Percentiles rank a stretch among this genome's conserved stretches.
These are phyloP conservation scores for Sclerotinia borealis DNA, from an alignment of 2,329 filamentous ascomycete species.

Conservation along the genomic window DNA sequence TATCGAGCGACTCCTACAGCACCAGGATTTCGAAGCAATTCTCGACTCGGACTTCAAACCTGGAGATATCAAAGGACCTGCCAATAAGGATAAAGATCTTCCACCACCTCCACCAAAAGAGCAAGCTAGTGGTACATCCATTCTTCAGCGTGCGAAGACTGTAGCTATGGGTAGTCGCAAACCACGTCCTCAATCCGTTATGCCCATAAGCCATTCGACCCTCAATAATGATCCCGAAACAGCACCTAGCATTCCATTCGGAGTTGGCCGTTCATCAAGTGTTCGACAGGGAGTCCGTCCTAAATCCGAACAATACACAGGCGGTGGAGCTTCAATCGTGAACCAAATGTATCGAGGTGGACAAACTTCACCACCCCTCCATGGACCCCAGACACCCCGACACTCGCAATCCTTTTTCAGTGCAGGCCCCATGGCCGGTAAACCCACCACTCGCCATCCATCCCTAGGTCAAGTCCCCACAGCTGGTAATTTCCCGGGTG, in stretches of 20 bases:
- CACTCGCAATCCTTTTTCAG: constrained; percentile 60
- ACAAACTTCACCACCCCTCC: constrained; percentile 51
- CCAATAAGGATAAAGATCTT: constrained; percentile 67
- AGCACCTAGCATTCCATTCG: constrained; percentile 70
- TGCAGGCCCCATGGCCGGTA: constrained; percentile 43
- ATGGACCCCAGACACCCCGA: constrained; percentile 47
- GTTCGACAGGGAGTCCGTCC: constrained; percentile 47
- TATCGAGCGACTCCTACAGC: constrained; percentile 87
- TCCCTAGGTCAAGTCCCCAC: constrained; percentile 42
- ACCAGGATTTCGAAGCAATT: constrained; percentile 92
- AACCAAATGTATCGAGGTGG: constrained; percentile 85
- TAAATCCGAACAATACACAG: constrained; percentile 57
- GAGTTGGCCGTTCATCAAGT: constrained; percentile 48
- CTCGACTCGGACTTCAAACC: constrained; percentile 63
- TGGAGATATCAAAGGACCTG: constrained; percentile 14
- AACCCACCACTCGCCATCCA: constrained; percentile 49
- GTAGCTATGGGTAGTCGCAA: constrained; percentile 43
- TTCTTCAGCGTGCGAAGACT: constrained; percentile 57
- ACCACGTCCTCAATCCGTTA: constrained; percentile 52
- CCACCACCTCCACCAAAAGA: constrained; percentile 59
- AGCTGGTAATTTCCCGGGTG: constrained; percentile 62
- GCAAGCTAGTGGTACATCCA: constrained; percentile 39
- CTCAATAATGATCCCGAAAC: constrained; percentile 60
- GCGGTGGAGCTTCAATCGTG: constrained; percentile 62
- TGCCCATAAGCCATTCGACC: constrained; percentile 39